Evolutionary conservation across 345 rosid genomes (phyloP).

Genomic region (Euclidium syriacum): DNA sequence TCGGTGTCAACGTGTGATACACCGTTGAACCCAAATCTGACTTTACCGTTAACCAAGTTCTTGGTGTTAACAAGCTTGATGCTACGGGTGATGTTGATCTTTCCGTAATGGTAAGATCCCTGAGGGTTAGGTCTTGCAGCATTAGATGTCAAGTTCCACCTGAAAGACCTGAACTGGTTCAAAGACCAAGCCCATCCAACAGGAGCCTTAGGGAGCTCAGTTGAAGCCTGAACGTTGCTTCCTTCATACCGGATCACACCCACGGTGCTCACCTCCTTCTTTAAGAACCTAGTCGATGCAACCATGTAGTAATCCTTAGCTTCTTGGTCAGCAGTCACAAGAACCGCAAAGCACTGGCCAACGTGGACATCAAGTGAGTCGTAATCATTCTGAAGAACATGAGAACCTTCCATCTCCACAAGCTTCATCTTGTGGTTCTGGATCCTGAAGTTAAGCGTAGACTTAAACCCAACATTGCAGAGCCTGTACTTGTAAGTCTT

Average conservation of each 20-base stretch:
- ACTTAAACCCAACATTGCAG: conserved; percentile 53
- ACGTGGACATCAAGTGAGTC: conserved; percentile 61
- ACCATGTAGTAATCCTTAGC: conserved; percentile 57
- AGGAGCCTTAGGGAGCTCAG: conserved; percentile 41
- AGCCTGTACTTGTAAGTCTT: conserved; percentile 54
- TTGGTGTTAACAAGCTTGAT: conserved; percentile 46
- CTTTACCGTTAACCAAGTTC: conserved; percentile 34
- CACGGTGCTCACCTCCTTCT: conserved; percentile 25
- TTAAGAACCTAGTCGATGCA: conserved; percentile 53
- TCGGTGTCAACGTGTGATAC: conserved; percentile 44
- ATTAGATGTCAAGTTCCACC: conserved; percentile 65
- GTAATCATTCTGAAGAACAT: conserved; percentile 45
- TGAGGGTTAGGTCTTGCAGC: conserved; percentile 78
- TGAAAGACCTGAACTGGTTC: conserved; percentile 58
- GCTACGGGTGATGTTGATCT: conserved; percentile 55
- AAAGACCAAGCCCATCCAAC: conserved; percentile 67
- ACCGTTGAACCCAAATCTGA: conserved; percentile 54
- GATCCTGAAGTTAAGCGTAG: conserved; percentile 51
- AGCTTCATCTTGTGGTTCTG: conserved; percentile 62
- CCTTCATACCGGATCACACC: conserved; percentile 43
- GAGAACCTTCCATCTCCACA: conserved; percentile 71
- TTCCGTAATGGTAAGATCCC: conserved; percentile 66
- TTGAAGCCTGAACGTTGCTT: conserved; percentile 39
- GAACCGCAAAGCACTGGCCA: conserved; percentile 54
- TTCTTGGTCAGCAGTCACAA: conserved; percentile 46